phyloP scores from a whole-genome alignment of 345 rosid species.

The thale cress (Arabidopsis thaliana) region TAIR10.1 NC_003076.8:539501-540000 shows the following conservation, averaged over 20 bases:
- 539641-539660: conserved; percentile 46
- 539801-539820: conserved; percentile 45
- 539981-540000: conserved; percentile 40
- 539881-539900: conserved; percentile 42
- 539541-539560: conserved; percentile 39
- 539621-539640: conserved; percentile 33
- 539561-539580: conserved; percentile 48
- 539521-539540: background rate
- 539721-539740: conserved; percentile 40
- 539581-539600: conserved; percentile 50
- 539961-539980: conserved; percentile 37
- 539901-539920: conserved; percentile 38
- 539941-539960: conserved; percentile 36
- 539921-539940: conserved; percentile 46
- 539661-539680: conserved; percentile 43
- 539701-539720: conserved; percentile 50
- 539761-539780: conserved; percentile 41
- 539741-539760: conserved; percentile 45
- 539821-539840: conserved; percentile 43
- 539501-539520: conserved; percentile 24
- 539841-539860: conserved; percentile 42
- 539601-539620: conserved; percentile 40
- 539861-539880: conserved; percentile 41
- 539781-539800: conserved; percentile 41
- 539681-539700: conserved; percentile 42